A percentile compares a stretch with the other conserved stretches of the same genome.
Evolutionary conservation across 257 asterid genomes (phyloP).

Genomic region (Lycium barbarum): DNA sequence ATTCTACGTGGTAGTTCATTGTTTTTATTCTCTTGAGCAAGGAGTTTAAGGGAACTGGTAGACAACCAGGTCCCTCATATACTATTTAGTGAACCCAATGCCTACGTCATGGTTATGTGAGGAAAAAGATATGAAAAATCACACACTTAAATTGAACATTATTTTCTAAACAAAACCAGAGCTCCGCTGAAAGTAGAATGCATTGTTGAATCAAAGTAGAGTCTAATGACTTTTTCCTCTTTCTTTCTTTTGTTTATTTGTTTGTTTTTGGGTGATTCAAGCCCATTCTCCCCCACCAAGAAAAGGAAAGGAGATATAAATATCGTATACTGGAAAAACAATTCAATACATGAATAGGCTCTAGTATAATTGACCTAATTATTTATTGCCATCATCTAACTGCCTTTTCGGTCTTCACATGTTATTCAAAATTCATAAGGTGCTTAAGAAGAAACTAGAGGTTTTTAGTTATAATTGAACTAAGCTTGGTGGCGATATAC

Average conservation of each 20-base stretch:
- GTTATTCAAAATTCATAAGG: constrained; percentile 2
- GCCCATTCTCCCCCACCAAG: background rate
- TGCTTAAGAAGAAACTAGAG: constrained; percentile 11
- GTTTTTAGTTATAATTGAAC: background rate
- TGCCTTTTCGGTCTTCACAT: background rate
- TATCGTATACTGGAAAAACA: background rate
- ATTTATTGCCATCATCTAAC: constrained; percentile 9
- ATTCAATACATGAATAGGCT: background rate
- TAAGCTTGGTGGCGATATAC: background rate
- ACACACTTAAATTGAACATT: background rate
- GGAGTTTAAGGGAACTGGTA: no score
- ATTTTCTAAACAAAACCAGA: background rate
- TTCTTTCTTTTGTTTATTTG: background rate
- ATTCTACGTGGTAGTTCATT: no score
- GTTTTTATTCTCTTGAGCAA: no score
- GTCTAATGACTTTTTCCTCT: background rate
- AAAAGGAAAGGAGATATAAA: background rate
- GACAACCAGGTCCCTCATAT: no score
- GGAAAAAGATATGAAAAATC: background rate
- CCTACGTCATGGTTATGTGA: background rate
- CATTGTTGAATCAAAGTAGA: background rate
- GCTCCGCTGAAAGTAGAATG: background rate
- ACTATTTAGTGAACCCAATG: no score
- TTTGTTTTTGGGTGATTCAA: background rate
- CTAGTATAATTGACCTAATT: constrained; percentile 4